These are phyloP conservation scores for Selenicereus undatus DNA, from an alignment of 148 eudicot species.

Conservation along the genomic window DNA sequence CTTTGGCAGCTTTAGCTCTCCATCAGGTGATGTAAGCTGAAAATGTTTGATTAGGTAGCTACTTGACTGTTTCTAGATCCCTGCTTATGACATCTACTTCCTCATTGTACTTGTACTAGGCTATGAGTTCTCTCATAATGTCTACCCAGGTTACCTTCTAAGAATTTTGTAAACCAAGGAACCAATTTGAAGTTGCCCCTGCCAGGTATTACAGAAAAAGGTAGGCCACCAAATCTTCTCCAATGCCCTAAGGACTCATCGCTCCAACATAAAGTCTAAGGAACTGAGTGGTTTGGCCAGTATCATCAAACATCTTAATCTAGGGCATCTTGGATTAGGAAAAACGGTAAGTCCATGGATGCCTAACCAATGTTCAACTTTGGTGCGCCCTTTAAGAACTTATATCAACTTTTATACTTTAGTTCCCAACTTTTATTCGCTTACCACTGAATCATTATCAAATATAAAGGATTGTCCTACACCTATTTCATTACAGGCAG, in stretches of 20 bases:
- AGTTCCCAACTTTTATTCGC: not conserved
- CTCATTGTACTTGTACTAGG: not conserved
- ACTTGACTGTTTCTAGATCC: not conserved
- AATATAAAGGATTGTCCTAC: too few species aligned
- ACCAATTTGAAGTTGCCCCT: not conserved
- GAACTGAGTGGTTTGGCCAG: not conserved
- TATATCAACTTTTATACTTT: not conserved
- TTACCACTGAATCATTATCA: too few species aligned
- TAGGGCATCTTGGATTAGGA: not conserved
- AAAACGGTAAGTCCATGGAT: not conserved
- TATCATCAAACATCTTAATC: not conserved
- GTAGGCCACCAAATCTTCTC: not conserved
- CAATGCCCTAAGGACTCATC: not conserved
- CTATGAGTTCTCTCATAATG: not conserved
- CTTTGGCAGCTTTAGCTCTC: too few species aligned
- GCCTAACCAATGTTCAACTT: not conserved
- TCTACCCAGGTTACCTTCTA: not conserved
- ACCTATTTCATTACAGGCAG: too few species aligned
- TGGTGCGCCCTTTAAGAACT: not conserved
- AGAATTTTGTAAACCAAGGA: not conserved
- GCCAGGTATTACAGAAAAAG: conserved; percentile 1
- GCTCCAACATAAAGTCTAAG: not conserved
- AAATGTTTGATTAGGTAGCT: not conserved
- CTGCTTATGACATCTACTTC: not conserved
- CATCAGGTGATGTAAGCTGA: too few species aligned